phyloP scores from a whole-genome alignment of 176 grass and related monocot species.

The Echinochloa phyllopogon region DNA sequence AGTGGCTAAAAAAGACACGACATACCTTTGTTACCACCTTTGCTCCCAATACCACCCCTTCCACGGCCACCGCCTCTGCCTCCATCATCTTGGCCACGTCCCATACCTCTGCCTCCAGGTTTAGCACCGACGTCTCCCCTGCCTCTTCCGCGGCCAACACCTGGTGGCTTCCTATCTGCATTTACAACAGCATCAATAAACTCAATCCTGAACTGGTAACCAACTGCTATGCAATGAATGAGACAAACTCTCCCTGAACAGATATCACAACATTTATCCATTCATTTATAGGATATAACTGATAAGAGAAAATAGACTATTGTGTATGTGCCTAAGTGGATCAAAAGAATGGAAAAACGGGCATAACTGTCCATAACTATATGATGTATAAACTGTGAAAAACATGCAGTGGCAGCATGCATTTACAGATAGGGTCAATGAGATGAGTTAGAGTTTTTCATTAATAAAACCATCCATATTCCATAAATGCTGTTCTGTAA shows the following conservation, averaged over 20 bases:
- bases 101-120: conserved; percentile 70
- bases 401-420: background rate
- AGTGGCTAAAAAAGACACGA: background rate
- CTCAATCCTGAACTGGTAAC: background rate
- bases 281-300: background rate
- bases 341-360: background rate
- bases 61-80: conserved; percentile 71
- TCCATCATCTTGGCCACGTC: conserved; percentile 83
- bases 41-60: conserved; percentile 67
- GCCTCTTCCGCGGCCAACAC: conserved; percentile 93
- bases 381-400: background rate
- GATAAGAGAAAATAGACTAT: background rate
- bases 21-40: conserved; percentile 82
- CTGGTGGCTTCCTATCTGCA: conserved; percentile 95
- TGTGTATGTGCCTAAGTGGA: background rate
- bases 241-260: background rate
- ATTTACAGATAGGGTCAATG: background rate
- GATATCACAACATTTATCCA: background rate
- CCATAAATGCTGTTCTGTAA: background rate
- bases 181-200: conserved; percentile 28
- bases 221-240: background rate
- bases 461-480: background rate
- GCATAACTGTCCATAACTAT: background rate
- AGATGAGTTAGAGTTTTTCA: background rate
- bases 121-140: conserved; percentile 71